Percentiles rank a stretch among this genome's conserved stretches.
Evolutionary conservation across 441 rosid species (phyloP).

Genomic region (Euphorbia schlechtendalii): DNA sequence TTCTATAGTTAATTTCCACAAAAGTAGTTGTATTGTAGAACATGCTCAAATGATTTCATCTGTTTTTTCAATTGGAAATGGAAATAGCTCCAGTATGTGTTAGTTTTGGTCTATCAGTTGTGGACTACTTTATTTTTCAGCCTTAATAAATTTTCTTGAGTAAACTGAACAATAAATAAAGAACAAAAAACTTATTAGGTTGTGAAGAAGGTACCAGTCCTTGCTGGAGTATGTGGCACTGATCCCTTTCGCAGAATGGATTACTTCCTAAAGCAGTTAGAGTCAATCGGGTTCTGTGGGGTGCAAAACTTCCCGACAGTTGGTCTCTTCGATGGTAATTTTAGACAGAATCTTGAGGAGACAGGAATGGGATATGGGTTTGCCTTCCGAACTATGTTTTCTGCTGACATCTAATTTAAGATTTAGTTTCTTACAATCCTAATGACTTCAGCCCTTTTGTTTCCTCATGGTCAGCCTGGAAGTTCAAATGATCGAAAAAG

Average conservation of each 20-base stretch:
- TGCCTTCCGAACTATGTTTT: conserved; percentile 18
- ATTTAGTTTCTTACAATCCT: conserved; percentile 1
- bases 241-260: conserved; percentile 92
- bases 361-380: conserved; percentile 98
- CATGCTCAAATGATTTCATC: background rate
- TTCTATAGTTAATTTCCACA: background rate
- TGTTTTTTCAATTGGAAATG: background rate
- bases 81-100: background rate
- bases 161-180: conserved; percentile 6
- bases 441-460: background rate
- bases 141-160: background rate
- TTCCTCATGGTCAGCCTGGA: conserved; percentile 49
- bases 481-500: conserved; percentile 80
- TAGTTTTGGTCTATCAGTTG: background rate
- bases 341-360: conserved; percentile 92
- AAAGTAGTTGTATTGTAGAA: background rate
- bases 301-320: conserved; percentile 98
- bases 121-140: conserved; percentile 1
- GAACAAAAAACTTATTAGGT: conserved; percentile 35
- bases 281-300: conserved; percentile 80
- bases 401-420: background rate
- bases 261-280: conserved; percentile 72
- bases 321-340: conserved; percentile 90
- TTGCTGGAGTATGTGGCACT: conserved; percentile 93
- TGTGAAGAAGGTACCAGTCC: conserved; percentile 78